phyloP scores from a whole-genome alignment of 164 flowering plant species.

The Nelumbo lutea region DNA sequence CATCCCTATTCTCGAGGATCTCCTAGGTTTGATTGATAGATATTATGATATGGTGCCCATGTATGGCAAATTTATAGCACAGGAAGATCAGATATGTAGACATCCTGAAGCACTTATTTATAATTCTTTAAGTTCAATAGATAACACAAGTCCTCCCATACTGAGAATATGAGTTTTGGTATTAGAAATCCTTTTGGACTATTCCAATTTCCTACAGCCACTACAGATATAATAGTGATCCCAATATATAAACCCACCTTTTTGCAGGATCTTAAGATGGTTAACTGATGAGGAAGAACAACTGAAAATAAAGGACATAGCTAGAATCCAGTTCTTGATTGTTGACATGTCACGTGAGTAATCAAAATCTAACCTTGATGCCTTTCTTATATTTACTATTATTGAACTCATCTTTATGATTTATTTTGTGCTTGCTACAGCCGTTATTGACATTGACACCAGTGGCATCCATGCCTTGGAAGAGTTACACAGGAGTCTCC shows the following conservation, averaged over 20 bases:
- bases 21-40: background rate
- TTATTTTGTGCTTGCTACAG: slow-evolving; percentile 32
- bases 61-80: background rate
- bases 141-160: background rate
- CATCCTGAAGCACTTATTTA: background rate
- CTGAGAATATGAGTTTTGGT: background rate
- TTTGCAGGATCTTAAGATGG: slow-evolving; percentile 73
- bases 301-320: slow-evolving; percentile 21
- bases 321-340: slow-evolving; percentile 50
- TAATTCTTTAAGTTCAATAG: background rate
- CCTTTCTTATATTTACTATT: background rate
- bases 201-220: background rate
- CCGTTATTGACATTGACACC: slow-evolving; percentile 87
- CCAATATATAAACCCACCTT: background rate
- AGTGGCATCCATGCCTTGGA: slow-evolving; percentile 84
- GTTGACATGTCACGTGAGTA: slow-evolving; percentile 84
- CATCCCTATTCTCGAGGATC: background rate
- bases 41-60: background rate
- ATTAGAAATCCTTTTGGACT: background rate
- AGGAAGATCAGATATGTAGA: background rate
- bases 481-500: slow-evolving; percentile 55
- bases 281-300: slow-evolving; percentile 63
- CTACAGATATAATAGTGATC: background rate
- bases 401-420: background rate
- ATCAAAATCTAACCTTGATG: background rate